phyloP scores from a whole-genome alignment of 192 early-diverging fungal species.

The Linnemannia elongata region DNA sequence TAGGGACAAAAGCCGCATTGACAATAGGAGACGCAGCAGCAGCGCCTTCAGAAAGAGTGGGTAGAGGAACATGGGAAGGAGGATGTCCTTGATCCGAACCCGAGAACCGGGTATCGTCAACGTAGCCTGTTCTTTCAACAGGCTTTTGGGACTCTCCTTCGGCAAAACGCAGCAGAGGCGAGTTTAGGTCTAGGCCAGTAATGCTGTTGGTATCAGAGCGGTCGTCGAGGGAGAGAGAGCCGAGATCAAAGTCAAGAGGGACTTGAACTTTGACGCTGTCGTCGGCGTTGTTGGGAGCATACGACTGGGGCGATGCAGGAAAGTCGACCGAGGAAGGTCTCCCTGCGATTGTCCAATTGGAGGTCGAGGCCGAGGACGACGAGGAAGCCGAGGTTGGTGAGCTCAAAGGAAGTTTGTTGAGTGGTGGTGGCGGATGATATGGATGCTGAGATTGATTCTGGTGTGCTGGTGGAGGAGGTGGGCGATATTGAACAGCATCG shows the following conservation, averaged over 20 bases:
- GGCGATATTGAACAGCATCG: not conserved
- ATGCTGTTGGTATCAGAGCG: not conserved
- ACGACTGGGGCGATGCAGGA: not conserved
- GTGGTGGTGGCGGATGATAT: constrained; percentile 8
- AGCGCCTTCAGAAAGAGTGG: not conserved
- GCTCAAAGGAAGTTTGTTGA: not conserved
- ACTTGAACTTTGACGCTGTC: constrained; percentile 14
- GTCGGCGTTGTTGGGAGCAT: not conserved
- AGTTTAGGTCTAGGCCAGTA: constrained; percentile 10
- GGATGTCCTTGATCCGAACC: constrained; percentile 35
- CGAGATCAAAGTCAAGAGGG: constrained; percentile 37
- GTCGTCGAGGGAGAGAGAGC: constrained; percentile 31
- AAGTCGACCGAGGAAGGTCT: not conserved
- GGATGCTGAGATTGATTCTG: not conserved
- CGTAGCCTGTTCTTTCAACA: constrained; percentile 47
- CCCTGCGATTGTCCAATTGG: constrained; percentile 14
- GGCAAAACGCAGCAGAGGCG: constrained; percentile 29
- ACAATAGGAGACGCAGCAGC: not conserved
- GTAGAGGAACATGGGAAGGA: not conserved
- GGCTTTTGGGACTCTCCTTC: constrained; percentile 45
- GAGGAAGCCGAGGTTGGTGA: constrained; percentile 26
- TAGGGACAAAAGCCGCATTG: not conserved
- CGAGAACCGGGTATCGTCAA: constrained; percentile 46
- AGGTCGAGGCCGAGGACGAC: constrained; percentile 14
- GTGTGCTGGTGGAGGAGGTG: not conserved